phyloP scores from a whole-genome alignment of 345 rosid genomes.

The Euclidium syriacum region DNA sequence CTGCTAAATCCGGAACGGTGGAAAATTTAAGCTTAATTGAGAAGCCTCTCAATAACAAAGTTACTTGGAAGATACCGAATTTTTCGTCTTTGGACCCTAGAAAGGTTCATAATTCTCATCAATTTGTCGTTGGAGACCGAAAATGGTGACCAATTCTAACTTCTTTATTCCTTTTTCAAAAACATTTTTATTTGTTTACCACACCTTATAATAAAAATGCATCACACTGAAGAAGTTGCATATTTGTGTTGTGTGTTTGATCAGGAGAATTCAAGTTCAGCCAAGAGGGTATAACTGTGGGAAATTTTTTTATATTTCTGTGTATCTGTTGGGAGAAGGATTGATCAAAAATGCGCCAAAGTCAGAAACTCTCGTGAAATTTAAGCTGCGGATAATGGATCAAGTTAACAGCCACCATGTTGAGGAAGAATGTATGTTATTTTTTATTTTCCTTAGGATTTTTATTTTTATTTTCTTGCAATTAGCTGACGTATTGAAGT shows the following conservation, averaged over 20 bases:
- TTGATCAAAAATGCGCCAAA: slow-evolving; percentile 6
- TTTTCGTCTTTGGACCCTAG: slow-evolving; percentile 12
- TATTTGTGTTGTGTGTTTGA: neutral
- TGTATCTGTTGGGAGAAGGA: slow-evolving; percentile 10
- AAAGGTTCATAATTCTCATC: neutral
- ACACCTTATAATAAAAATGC: too few relatives aligned
- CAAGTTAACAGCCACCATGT: slow-evolving; percentile 1
- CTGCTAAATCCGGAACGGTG: neutral
- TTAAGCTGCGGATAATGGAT: slow-evolving; percentile 17
- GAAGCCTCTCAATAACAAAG: slow-evolving; percentile 23
- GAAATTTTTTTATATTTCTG: too few relatives aligned
- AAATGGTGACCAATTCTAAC: slow-evolving; percentile 18
- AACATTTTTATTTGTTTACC: neutral
- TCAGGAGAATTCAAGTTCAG: slow-evolving; percentile 19
- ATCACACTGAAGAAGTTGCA: neutral
- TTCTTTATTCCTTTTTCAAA: neutral
- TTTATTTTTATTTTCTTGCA: too few relatives aligned
- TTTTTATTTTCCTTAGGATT: too few relatives aligned
- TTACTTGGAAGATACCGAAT: slow-evolving; percentile 23
- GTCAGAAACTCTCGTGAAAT: neutral
- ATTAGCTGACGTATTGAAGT: too few relatives aligned
- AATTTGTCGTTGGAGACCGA: slow-evolving; percentile 24
- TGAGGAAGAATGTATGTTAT: neutral
- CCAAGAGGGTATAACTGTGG: too few relatives aligned
- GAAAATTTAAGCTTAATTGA: slow-evolving; percentile 21